A percentile compares a stretch with the other conserved stretches of the same genome.
Conservation (phyloP, 2,329 filamentous ascomycete species). For the Colletotrichum sp. region DNA sequence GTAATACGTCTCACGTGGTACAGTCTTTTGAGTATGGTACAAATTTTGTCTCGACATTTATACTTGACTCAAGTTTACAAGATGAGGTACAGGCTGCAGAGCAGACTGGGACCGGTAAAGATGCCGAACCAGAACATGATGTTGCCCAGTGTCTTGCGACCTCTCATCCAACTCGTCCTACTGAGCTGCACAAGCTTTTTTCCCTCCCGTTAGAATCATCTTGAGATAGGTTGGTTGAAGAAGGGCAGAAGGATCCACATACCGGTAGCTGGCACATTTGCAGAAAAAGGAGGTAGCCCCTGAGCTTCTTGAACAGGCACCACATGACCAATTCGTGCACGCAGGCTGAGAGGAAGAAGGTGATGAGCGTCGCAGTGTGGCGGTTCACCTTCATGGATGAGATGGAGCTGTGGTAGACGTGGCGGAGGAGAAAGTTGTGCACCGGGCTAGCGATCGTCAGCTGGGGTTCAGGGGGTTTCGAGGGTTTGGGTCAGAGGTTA, state of each 20-base stretch:
- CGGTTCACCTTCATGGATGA: constrained; percentile 74
- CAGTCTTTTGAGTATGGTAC: not conserved
- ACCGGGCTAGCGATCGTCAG: constrained; percentile 58
- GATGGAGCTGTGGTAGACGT: constrained; percentile 81
- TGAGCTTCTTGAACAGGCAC: constrained; percentile 78
- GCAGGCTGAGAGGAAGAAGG: constrained; percentile 74
- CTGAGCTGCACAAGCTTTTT: constrained; percentile 66
- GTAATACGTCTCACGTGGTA: not conserved
- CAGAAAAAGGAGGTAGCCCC: constrained; percentile 74
- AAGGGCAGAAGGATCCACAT: constrained; percentile 22
- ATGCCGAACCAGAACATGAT: constrained; percentile 79
- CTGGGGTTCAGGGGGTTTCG: not conserved
- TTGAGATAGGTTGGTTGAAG: not conserved
- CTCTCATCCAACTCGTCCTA: constrained; percentile 69
- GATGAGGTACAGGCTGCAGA: constrained; percentile 66
- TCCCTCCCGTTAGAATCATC: not conserved
- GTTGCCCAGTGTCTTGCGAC: constrained; percentile 70
- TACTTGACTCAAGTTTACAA: constrained; percentile 36
- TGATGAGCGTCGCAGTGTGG: constrained; percentile 75
- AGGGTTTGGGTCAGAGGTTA: not conserved
- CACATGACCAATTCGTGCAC: constrained; percentile 82
- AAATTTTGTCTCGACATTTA: not conserved
- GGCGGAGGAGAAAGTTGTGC: constrained; percentile 77
- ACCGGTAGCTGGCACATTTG: constrained; percentile 77
- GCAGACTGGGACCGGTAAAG: constrained; percentile 75